Evolutionary conservation across 2,329 filamentous ascomycete species (phyloP), one percentile per base, ranked within the genome.

Genomic region (Paramyrothecium roridum): DNA sequence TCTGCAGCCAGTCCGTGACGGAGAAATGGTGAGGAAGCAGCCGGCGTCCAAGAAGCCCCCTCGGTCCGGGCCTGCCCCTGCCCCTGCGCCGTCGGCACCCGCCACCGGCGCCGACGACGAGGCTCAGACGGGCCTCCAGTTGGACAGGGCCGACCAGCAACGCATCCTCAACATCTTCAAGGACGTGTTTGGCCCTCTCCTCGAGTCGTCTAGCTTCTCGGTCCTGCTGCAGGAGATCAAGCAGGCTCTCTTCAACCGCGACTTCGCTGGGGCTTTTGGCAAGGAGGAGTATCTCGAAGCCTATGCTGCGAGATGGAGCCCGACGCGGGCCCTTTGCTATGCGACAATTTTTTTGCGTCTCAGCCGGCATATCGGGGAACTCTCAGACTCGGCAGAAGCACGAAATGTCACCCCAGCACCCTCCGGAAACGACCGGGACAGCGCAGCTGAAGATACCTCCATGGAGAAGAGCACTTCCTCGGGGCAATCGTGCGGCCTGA

Each of bases 301-400:
- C 11, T 99, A 99, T 76, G 91, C 91, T 10, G 84, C 91, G 53
- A 79, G 95, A 63, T 99, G 93, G 93, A 96, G 92, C 71, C 90
- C 93, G 2, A 89, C 89, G 52, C 81, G 95, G 53, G 89, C 92
- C 0, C 75, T 98, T 52, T 91, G 88, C 59, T 98, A 98, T 73
- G 78, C 85, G n/a, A 67, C 73, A 3, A 72, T 86, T n/a, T 70
- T 88, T 40, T 56, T 70, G 50, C 66, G 65, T 8, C 65, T 83
- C 13, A 57, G 59, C 11, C 56, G 59, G 1, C 61, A 78, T 26
- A 58, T 79, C 2, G 61, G 68, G 23, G 57, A 54, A 26, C 63
- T 76, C 6, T 37, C 57, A 48, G 40, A 55, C 20, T 10, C 12
- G 13, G 47, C 3, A 21, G 23, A 50, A n/a, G 17, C 21, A 12